Base-by-base conservation (phyloP, 1,139 yeast species). In the Suhomyces chickasaworum region DNA sequence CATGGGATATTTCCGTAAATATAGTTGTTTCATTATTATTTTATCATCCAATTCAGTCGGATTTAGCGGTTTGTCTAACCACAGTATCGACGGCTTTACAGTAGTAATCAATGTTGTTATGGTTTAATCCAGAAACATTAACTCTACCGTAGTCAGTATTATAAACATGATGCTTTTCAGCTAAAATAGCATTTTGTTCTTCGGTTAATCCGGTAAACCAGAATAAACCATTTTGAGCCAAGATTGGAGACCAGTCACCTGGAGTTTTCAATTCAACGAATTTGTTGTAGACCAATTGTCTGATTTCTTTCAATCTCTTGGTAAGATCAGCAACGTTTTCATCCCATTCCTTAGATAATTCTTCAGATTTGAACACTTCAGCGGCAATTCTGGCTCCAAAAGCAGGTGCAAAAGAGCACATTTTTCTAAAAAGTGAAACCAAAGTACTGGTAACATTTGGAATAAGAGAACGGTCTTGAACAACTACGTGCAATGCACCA, bases 341-440 rank as follows among this genome's bases (percentile, higher is more conserved):
- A 41, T 62, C 63, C 79, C 79, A 74, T 40, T 60, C 53, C 21
- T 54, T 34, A 31, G 57, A 52, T 48, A 67, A 62, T 32, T 64
- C 60, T 6, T 54, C 59, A 32, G 64, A 56, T 30, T 56, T 52
- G 48, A 64, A 55, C 20, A 69, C 60, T 31, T 55, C 61, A 17
- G 66, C 42, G 6, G 76, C 75, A 15, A 74, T 58, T 49, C 77
- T 59, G 27, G 78, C 77, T 13, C 78, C 78, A 53, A 63, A 73
- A 12, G 78, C 76, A 16, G 79, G 78, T 9, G 73, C 78, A 60
- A 73, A 73, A 18, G 78, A 73, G 50, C 73, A 66, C 54, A 69
- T 72, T 23, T 61, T 47, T 54, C 79, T 61, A 57, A 73, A 69
- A 37, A 63, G 48, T 15, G 66, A 55, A 9, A 66, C 61, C 50